Evolutionary conservation across 768 basidiomycete genomes (phyloP), one percentile per base, ranked within the genome.

Genomic region (Symmetrospora coprosmae): DNA sequence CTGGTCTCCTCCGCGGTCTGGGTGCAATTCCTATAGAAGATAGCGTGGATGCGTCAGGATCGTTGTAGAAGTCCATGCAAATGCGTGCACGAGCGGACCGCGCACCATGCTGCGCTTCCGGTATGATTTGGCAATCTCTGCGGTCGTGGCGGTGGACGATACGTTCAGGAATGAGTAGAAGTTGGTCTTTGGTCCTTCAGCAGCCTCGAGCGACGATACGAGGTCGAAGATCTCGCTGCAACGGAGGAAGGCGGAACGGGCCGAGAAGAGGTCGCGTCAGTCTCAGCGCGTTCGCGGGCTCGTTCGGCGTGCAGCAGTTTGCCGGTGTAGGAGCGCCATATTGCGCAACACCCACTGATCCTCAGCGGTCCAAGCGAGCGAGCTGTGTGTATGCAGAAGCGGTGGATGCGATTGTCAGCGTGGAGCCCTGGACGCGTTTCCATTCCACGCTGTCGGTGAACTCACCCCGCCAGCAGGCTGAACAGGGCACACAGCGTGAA

Each of bases 111-210:
- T 68, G 74, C 87, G 83, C 73, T 83, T 94, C 66, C 90, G 76
- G 75, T 94, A 97, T 3, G 91, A 88, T 71, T 85, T 87, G 49
- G 79, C 79, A 66, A 97, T 87, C 64, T 92, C 87, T 27, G 78
- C 64, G 4, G 81, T 79, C 16, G 81, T 75, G 0, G 90, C 91
- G 0, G 82, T 81, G 3, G 82, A 73, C 2, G 86, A 75, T 1
- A 94, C 80, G 60, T 85, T 84, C 41, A 99, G 75, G 82, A 85
- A 92, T 11, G 87, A 87, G 75, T 99, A 99, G 75, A 97, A 99
- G 0, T 82, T 86, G n/a, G 85, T 87, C 31, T 84, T 87, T 70
- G 85, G 90, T 63, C 84, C 83, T 82, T 69, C 66, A 21, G 68
- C 66, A 7, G 34, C 17, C 61, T 70, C 66, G 37, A 70, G 63